Percentiles rank a stretch among this genome's conserved stretches.
Evolutionary conservation across 805 yeast species (phyloP).

Genomic region (Ogataea zsoltii): DNA sequence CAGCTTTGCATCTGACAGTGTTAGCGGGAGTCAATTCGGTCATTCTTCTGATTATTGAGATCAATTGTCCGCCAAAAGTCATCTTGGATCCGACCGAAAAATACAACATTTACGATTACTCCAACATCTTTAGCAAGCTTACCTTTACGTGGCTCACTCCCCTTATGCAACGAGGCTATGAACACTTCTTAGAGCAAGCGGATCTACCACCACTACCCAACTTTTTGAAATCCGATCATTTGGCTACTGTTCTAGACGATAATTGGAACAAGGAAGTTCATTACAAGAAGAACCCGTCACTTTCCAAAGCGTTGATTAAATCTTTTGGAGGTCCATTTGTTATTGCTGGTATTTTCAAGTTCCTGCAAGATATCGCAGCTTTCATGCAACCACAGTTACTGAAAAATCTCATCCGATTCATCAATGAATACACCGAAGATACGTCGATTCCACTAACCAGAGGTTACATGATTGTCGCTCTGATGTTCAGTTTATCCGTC

Average conservation of each 20-base stretch:
- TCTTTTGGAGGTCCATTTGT: conserved; percentile 76
- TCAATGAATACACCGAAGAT: conserved; percentile 48
- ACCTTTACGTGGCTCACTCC: conserved; percentile 63
- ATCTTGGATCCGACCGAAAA: conserved; percentile 36
- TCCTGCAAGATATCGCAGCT: conserved; percentile 73
- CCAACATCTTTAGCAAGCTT: conserved; percentile 52
- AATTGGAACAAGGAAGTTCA: conserved; percentile 61
- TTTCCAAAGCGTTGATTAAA: conserved; percentile 49
- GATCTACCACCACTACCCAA: conserved; percentile 83
- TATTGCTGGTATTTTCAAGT: conserved; percentile 72
- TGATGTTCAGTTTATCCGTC: conserved; percentile 77
- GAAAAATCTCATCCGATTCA: conserved; percentile 61
- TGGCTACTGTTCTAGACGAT: conserved; percentile 49
- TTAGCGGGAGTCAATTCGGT: conserved; percentile 38
- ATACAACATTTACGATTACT: conserved; percentile 44
- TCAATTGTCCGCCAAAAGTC: conserved; percentile 38
- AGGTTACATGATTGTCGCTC: conserved; percentile 73
- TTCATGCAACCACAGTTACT: conserved; percentile 87
- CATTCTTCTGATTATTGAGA: conserved; percentile 46
- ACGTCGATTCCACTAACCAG: conserved; percentile 60
- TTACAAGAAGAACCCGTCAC: conserved; percentile 33
- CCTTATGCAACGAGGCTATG: conserved; percentile 53
- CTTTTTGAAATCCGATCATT: conserved; percentile 55
- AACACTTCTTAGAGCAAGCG: conserved; percentile 42
- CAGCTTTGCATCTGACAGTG: conserved; percentile 31